Conservation (phyloP, 2,329 filamentous ascomycete species). For the Knoxdaviesia proteae region DNA sequence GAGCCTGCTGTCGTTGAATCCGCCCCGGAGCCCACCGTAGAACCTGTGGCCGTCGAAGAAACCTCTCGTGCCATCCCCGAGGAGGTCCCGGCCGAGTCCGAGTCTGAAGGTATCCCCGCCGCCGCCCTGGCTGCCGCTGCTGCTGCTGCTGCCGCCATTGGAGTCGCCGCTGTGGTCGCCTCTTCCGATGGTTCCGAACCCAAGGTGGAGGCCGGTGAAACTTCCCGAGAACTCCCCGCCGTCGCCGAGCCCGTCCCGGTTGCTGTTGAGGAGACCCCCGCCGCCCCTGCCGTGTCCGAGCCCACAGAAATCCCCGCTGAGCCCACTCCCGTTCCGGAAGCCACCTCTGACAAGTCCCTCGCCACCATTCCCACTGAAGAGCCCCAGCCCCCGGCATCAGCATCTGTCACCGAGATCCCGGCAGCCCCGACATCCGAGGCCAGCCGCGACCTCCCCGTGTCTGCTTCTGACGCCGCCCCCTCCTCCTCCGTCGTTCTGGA, state of each 20-base stretch:
- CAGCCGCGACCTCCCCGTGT: background rate
- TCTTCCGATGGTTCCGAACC: background rate
- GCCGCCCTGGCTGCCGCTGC: background rate
- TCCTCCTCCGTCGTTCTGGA: background rate
- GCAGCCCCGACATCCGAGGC: no score
- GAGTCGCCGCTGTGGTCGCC: background rate
- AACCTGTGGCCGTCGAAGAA: background rate
- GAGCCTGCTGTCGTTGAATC: background rate
- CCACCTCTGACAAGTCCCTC: no score
- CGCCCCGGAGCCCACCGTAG: background rate
- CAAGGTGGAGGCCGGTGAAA: background rate
- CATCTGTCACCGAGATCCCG: no score
- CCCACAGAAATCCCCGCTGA: background rate
- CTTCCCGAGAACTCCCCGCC: background rate
- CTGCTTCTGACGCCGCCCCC: background rate
- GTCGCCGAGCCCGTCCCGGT: background rate
- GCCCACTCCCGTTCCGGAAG: background rate
- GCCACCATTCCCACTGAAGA: no score
- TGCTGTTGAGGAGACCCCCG: background rate
- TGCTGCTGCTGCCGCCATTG: background rate
- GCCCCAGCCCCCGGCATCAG: no score
- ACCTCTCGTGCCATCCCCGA: background rate
- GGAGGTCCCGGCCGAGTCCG: no score
- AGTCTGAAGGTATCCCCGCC: background rate
- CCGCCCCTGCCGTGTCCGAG: background rate